Conservation (phyloP, 179 eudicot genomes). For the Drosera spatulata region DNA sequence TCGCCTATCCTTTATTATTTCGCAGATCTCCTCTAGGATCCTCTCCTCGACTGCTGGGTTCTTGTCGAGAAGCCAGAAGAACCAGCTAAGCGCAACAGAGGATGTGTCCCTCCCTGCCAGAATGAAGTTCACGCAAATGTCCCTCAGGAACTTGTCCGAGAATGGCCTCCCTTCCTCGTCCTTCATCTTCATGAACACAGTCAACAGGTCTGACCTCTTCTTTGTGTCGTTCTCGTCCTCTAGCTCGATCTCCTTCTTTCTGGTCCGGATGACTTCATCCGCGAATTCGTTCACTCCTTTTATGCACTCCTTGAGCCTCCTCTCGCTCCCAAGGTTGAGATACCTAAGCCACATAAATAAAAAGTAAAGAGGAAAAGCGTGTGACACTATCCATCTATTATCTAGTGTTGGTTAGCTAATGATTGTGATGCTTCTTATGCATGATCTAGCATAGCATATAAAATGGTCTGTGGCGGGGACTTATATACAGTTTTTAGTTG, state of each 20-base stretch:
- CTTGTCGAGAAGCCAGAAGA: slow-evolving; percentile 74
- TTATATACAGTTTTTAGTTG: too few species aligned
- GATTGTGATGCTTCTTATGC: too few species aligned
- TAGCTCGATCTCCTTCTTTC: slow-evolving; percentile 57
- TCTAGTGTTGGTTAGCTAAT: too few species aligned
- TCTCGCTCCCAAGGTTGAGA: slow-evolving; percentile 51
- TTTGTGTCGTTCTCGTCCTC: slow-evolving; percentile 9
- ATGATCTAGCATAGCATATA: too few species aligned
- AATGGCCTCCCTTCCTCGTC: slow-evolving; percentile 46
- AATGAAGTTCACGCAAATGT: slow-evolving; percentile 85
- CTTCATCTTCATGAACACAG: slow-evolving; percentile 64
- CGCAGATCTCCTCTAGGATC: slow-evolving; percentile 48
- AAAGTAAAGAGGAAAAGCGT: too few species aligned
- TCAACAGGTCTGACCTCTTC: slow-evolving; percentile 57
- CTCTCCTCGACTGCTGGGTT: slow-evolving; percentile 60
- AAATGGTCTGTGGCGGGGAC: too few species aligned
- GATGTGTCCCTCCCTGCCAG: slow-evolving; percentile 95
- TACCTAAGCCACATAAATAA: slow-evolving; percentile 23
- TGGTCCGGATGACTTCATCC: slow-evolving; percentile 49
- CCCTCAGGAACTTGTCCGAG: slow-evolving; percentile 68
- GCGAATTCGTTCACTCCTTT: slow-evolving; percentile 66
- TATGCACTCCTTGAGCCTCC: slow-evolving; percentile 43
- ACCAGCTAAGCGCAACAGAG: slow-evolving; percentile 96
- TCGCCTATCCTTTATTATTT: slow-evolving; percentile 32
- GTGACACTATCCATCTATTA: too few species aligned